Conservation (phyloP, 192 early-diverging fungal genomes). For the Dissophora globulifera region DNA sequence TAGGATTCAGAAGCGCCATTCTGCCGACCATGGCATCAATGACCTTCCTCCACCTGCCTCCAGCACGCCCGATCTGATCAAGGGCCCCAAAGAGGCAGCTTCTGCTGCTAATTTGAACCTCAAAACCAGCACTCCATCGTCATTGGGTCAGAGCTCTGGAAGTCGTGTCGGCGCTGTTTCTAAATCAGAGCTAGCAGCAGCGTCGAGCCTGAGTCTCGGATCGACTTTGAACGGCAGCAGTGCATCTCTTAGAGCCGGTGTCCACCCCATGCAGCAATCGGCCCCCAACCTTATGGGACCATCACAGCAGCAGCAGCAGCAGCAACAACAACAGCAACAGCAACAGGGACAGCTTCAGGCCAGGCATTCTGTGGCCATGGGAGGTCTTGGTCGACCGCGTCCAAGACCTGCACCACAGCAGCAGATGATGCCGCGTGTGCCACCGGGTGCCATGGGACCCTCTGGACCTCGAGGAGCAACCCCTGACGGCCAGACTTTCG, state of each 20-base stretch:
- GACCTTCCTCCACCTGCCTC: constrained; percentile 46
- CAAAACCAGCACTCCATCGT: background rate
- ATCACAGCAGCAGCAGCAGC: constrained; percentile 28
- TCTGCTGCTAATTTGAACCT: constrained; percentile 4
- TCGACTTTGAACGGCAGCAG: constrained; percentile 30
- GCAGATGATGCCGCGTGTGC: constrained; percentile 17
- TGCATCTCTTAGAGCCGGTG: constrained; percentile 14
- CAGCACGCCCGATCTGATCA: constrained; percentile 28
- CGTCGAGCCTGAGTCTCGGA: constrained; percentile 28
- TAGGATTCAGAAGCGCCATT: constrained; percentile 39
- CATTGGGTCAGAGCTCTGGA: constrained; percentile 3
- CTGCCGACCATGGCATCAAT: constrained; percentile 45
- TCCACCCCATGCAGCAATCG: constrained; percentile 19
- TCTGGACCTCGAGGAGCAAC: constrained; percentile 9
- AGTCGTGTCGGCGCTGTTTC: background rate
- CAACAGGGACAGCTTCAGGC: constrained; percentile 22
- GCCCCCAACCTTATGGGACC: constrained; percentile 12
- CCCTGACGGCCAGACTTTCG: constrained; percentile 23
- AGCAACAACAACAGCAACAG: constrained; percentile 35
- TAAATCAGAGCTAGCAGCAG: too few species aligned
- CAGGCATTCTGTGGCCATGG: constrained; percentile 20
- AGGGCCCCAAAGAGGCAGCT: background rate
- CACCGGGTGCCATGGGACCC: constrained; percentile 10
- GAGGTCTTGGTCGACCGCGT: constrained; percentile 20
- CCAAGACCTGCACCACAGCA: constrained; percentile 22